Evolutionary conservation across 768 basidiomycete species (phyloP).

Genomic region (Amanita muscaria): DNA sequence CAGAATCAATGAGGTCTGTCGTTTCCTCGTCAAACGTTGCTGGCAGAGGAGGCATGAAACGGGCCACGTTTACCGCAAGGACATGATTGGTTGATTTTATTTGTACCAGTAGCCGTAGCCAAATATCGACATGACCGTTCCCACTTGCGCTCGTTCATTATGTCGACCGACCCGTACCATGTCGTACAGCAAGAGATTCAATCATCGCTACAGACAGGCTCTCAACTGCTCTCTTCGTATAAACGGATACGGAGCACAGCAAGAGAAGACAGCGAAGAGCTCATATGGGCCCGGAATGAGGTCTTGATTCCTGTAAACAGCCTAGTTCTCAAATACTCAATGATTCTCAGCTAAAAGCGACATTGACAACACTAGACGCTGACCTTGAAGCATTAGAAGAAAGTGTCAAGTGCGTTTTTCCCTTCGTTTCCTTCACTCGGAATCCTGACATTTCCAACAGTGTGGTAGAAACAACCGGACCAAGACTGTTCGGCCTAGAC

Average conservation of each 20-base stretch:
- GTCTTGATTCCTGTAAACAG: too few relatives aligned
- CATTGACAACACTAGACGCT: conserved; percentile 69
- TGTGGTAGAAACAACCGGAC: conserved; percentile 81
- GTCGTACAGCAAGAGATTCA: conserved; percentile 81
- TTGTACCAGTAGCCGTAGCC: too few relatives aligned
- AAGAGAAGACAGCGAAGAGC: conserved; percentile 66
- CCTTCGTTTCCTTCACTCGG: not conserved
- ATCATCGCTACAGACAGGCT: conserved; percentile 58
- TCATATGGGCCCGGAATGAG: conserved; percentile 73
- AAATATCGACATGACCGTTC: too few relatives aligned
- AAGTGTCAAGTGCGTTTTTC: conserved; percentile 64
- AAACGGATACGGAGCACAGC: conserved; percentile 72
- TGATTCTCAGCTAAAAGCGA: conserved; percentile 55
- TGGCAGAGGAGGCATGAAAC: conserved; percentile 56
- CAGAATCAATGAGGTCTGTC: conserved; percentile 36
- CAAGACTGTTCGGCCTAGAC: conserved; percentile 76
- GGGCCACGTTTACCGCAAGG: not conserved
- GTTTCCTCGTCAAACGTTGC: conserved; percentile 44
- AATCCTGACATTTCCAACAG: conserved; percentile 28
- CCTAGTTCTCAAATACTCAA: too few relatives aligned
- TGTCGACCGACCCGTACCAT: conserved; percentile 83
- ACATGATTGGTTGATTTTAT: too few relatives aligned
- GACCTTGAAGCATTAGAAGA: conserved; percentile 93
- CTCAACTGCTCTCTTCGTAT: conserved; percentile 67
- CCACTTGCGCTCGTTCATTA: conserved; percentile 18